Base-by-base conservation (phyloP, 352 stramenopile species). In the Pythium chondricola region DNA sequence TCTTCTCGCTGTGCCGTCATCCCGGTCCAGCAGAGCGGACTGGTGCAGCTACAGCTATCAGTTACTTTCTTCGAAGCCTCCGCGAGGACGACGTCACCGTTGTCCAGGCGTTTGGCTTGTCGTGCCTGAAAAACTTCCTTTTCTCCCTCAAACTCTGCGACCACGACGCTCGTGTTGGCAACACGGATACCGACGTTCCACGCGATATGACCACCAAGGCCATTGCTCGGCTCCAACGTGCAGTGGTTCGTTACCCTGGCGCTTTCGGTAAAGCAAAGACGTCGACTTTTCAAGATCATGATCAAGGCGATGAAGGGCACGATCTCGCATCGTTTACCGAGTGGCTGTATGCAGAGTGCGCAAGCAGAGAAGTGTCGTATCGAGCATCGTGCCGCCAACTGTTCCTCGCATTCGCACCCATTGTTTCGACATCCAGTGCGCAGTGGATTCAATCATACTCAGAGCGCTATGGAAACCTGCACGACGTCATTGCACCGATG, bases 1-100 rank as follows among this genome's bases (percentile, higher is more conserved):
- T 93, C 4, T 91, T 91, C 51, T 80, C 75, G 18, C 47, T 93
- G 7, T 89, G 75, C 39, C 68, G 64, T 0, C 82, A 93, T 42
- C 75, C 82, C 18, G 65, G 63, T 14, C 61, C 67, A 43, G 42
- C 80, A 3, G 69, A 88, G 32, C 61, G 82, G n/a, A 82, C 74
- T 33, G 79, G 82, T 13, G 71, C 70, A 22, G 79, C 75, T 16
- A 70, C 71, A 16, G 70, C 74, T 2, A 83, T 92, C 18, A 81
- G 70, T 43, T 74, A 80, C 26, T 84, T 92, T 39, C 63, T 91
- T 54, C 70, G 70, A 21, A 70, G 75, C 1, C 20, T 92, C 32
- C 69, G 69, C 32, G 63, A 85, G 61, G 75, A 89, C 22, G 56
- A 85, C 44, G 61, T 63, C 2, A 33, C 49, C 2, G 47, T 77